Evolutionary conservation across 2,329 filamentous ascomycete genomes (phyloP), one percentile per base, ranked within the genome.

Genomic region (Trichoderma sp.): DNA sequence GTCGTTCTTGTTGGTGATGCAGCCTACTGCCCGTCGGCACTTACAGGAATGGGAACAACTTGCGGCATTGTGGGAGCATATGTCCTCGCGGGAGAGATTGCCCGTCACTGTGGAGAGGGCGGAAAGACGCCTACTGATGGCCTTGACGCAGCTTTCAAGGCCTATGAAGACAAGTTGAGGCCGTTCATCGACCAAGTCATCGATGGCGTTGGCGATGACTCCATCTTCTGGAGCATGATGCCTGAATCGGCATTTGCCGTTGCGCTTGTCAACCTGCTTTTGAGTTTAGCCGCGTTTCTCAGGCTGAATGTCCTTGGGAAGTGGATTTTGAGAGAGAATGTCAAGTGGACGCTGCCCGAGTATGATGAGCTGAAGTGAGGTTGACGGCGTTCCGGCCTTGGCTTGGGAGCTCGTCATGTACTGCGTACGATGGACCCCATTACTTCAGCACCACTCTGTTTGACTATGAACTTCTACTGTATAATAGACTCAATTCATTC

Each of bases 1-100:
- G 78, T 83, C n/a, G 76, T 76, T 0, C 74, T 83, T 3, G 66
- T 85, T 1, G 83, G 82, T 0, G 83, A 86, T 66, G 80, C 83
- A 3, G 82, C 73, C 0, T 80, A 77, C 48, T 67, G 80, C 78
- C 1, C 78, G 74, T 7, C 77, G 75, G 5, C 67, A 77, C 44
- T 68, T 3, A 80, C 79, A 0, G 82, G 83, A 0, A 78, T 80
- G 74, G 81, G 82, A n/a, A 83, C 81, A 1, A 78, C 75, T 1
- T 68, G 76, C 2, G 79, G 79, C 1, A 67, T 85, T n/a, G 69
- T 79, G 0, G 78, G 78, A 1, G 83, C 80, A 1, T 85, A 85
- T 67, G 73, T 83, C 1, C 75, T 86, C 2, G 82, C 82, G 0
- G 82, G 83, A 1, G 80, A 81, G 56, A 73, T 82, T 9, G 59